A percentile compares a stretch with the other conserved stretches of the same genome.
Conservation (phyloP, 345 rosid genomes). For the Populus deltoides region DNA sequence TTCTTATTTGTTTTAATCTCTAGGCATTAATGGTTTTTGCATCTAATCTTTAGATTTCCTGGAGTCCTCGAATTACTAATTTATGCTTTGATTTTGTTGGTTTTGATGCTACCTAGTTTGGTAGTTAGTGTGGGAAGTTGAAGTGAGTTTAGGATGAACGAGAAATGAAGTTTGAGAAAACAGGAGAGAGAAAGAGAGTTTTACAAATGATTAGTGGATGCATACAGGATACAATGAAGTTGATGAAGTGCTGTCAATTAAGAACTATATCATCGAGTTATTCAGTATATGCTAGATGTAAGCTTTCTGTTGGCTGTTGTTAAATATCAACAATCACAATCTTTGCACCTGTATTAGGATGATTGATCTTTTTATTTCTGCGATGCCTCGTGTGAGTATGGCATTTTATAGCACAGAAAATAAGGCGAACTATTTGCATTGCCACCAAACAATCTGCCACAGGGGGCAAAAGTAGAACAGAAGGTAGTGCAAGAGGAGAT, state of each 20-base stretch:
- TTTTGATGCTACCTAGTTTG: background rate
- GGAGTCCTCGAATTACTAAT: background rate
- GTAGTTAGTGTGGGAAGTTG: background rate
- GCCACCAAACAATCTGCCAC: background rate
- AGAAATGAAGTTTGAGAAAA: background rate
- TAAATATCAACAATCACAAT: background rate
- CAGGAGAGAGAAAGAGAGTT: background rate
- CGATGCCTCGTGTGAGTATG: background rate
- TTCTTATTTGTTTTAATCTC: background rate
- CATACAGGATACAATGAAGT: background rate
- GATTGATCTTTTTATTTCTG: background rate
- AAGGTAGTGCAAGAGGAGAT: background rate
- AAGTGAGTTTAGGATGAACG: background rate
- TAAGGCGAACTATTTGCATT: background rate
- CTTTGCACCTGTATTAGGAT: background rate
- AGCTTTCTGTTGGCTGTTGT: background rate
- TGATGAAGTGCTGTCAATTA: background rate
- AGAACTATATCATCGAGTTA: background rate
- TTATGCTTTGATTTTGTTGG: background rate
- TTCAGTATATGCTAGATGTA: background rate
- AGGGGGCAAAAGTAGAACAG: background rate
- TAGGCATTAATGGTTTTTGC: too few species aligned
- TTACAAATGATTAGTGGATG: background rate
- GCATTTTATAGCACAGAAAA: background rate
- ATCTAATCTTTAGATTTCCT: background rate